phyloP scores from a whole-genome alignment of 2,329 filamentous ascomycete genomes.

The Neonectria sp. region DNA sequence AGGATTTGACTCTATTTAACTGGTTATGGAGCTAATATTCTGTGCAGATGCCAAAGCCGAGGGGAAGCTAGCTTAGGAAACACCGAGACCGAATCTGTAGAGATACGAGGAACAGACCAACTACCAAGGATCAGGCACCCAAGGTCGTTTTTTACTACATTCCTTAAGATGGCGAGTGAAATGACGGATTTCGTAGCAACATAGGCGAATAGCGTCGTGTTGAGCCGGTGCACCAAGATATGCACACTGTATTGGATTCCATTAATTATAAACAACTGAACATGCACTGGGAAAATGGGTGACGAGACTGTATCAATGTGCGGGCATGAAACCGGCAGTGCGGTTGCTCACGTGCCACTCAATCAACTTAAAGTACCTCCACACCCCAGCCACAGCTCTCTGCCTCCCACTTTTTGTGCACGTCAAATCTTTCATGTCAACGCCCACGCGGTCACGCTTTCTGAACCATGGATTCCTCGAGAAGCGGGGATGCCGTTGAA shows the following conservation, averaged over 20 bases:
- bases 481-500: background rate
- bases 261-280: constrained; percentile 31
- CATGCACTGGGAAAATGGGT: background rate
- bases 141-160: constrained; percentile 14
- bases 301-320: background rate
- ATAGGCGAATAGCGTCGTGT: constrained; percentile 19
- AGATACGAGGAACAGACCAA: constrained; percentile 28
- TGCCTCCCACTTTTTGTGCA: background rate
- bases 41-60: constrained; percentile 78
- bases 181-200: constrained; percentile 21
- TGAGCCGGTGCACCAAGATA: constrained; percentile 10
- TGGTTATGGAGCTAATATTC: constrained; percentile 37
- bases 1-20: constrained; percentile 42
- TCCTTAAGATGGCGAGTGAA: constrained; percentile 23
- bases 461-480: constrained; percentile 17
- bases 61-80: constrained; percentile 72
- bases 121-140: constrained; percentile 5
- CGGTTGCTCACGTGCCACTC: constrained; percentile 3
- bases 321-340: background rate
- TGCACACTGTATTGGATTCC: constrained; percentile 24
- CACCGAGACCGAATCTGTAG: constrained; percentile 23
- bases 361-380: background rate
- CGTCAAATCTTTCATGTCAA: background rate
- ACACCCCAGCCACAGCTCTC: background rate
- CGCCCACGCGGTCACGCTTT: background rate